Conservation (phyloP, 1,284 basidiomycete genomes). For the Apiotrichum montevideense region DNA sequence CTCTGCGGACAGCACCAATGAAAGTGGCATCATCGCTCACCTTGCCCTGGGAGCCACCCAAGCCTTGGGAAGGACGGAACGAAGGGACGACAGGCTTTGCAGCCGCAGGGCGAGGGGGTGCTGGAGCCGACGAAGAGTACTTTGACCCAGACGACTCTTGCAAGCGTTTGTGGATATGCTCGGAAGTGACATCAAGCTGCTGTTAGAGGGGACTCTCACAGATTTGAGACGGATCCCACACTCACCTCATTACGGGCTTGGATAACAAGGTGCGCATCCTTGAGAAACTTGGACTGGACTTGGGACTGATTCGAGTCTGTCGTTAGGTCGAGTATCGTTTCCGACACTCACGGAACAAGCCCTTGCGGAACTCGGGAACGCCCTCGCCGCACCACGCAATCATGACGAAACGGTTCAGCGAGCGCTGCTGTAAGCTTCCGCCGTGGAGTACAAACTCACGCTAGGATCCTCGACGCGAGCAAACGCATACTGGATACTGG, state of each 20-base stretch:
- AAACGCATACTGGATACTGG: slow-evolving; percentile 90
- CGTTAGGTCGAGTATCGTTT: background rate
- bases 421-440: slow-evolving; percentile 52
- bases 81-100: slow-evolving; percentile 31
- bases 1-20: background rate
- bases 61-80: slow-evolving; percentile 40
- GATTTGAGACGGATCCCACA: background rate
- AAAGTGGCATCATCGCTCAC: slow-evolving; percentile 10
- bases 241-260: slow-evolving; percentile 82
- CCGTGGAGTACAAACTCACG: slow-evolving; percentile 49
- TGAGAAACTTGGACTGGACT: slow-evolving; percentile 68
- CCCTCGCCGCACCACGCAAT: slow-evolving; percentile 93
- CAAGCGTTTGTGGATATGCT: slow-evolving; percentile 76
- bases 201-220: background rate
- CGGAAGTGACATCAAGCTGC: slow-evolving; percentile 72
- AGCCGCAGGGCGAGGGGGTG: slow-evolving; percentile 18
- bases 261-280: slow-evolving; percentile 81
- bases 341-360: slow-evolving; percentile 62
- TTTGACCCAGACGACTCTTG: slow-evolving; percentile 88
- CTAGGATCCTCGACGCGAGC: slow-evolving; percentile 80
- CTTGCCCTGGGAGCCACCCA: slow-evolving; percentile 41
- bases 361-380: slow-evolving; percentile 86
- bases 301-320: slow-evolving; percentile 70
- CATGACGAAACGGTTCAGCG: slow-evolving; percentile 87
- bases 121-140: slow-evolving; percentile 52